Evolutionary conservation across 371 early-diverging fungal species (phyloP).

Genomic region (Mortierella sp.): DNA sequence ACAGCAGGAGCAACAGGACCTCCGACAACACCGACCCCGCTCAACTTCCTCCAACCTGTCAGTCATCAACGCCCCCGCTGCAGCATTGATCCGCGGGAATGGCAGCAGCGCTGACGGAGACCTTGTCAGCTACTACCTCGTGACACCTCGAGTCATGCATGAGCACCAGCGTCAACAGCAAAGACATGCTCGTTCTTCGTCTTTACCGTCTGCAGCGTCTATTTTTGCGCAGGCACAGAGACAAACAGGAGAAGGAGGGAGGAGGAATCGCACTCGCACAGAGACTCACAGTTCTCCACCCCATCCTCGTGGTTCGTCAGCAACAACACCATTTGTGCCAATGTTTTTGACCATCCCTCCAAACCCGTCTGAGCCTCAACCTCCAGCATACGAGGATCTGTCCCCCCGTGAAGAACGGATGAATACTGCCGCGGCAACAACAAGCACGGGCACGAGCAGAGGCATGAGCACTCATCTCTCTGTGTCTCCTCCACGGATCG

Average conservation of each 20-base stretch:
- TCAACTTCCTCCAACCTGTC: conserved; percentile 1
- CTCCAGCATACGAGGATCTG: conserved; percentile 19
- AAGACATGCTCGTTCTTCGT: background rate
- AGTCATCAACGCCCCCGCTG: background rate
- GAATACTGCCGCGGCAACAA: background rate
- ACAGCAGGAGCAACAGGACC: conserved; percentile 9
- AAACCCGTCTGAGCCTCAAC: conserved; percentile 5
- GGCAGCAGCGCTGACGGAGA: background rate
- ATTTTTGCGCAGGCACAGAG: background rate
- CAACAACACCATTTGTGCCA: background rate
- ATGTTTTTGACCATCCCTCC: background rate
- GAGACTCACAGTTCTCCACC: conserved; percentile 2
- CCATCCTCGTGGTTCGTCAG: background rate
- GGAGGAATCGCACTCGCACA: background rate
- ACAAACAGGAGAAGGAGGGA: background rate
- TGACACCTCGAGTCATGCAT: conserved; percentile 2
- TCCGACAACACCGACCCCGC: background rate
- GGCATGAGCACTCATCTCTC: background rate
- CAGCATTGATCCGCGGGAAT: background rate
- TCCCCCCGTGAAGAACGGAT: conserved; percentile 7
- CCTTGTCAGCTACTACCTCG: conserved; percentile 2
- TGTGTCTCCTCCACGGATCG: background rate
- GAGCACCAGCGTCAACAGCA: background rate
- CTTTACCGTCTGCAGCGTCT: background rate
- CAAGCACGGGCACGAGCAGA: background rate